Base-by-base conservation (phyloP, 1,139 yeast species). In the Saccharomycopsis hybrid region DNA sequence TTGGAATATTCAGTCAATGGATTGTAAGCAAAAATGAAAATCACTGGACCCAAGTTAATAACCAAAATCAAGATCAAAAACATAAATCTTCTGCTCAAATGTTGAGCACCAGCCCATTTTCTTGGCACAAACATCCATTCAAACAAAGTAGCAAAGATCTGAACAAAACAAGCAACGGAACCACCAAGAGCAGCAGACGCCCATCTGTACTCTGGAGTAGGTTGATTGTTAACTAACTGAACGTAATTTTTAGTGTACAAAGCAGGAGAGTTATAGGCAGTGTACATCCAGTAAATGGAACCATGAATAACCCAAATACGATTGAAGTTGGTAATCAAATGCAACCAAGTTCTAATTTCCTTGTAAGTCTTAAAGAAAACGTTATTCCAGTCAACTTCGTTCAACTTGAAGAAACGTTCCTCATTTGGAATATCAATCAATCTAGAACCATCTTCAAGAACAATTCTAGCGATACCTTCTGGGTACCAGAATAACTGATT, bases 401-500 rank as follows among this genome's bases (percentile, higher is more conserved):
- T 96, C 55, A 92, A 77, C 68, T 85, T 83, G 62, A 82, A 76
- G 67, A 79, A 94, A 68, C 98, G 85, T 69, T 92, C 96, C 62
- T 82, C 87, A 56, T 82, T 78, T 43, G 97, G 95, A 62, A 89
- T 71, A 62, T 94, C 98, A 52, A 92, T 88, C 64, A 92, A 74
- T 66, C 96, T 82, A 36, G 95, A 74, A 57, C 95, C 96, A 66
- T 92, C 97, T 65, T 85, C 90, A 63, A 90, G 80, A 47, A 85
- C 78, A 63, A 92, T 90, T 71, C 95, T 84, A 55, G 94, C 85
- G 61, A 92, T 85, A 75, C 98, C 99, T 71, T 92, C 97, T 43
- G 98, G 97, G 71, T 92, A 94, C 98, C 99, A 92, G 72, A 92
- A 92, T 61, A 92, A 78, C 74, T 94, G 99, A 71, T 94, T 92